Base-by-base conservation (phyloP, 495 filamentous ascomycete genomes). In the Aspergillus homomorphus region DNA sequence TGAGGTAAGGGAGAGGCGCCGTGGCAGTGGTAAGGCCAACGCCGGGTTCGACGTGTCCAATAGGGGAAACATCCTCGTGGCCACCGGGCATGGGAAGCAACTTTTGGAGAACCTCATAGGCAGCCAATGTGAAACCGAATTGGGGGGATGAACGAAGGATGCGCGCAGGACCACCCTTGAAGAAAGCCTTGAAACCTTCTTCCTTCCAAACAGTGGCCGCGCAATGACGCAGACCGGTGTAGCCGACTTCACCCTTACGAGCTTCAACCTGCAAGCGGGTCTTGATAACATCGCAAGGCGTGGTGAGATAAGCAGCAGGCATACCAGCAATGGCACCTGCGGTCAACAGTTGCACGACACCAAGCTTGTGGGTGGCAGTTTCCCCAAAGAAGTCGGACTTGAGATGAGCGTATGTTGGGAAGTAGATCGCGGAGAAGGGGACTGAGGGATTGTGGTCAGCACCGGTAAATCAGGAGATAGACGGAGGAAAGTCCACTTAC, bases 241-340 rank as follows among this genome's bases (percentile, higher is more conserved):
- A 98, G 38, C 77, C 77, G 12, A 87, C 86, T 59, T 98, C 95
- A 51, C 94, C 94, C 76, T 97, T 97, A 54, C 94, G 86, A 9
- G 94, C 92, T 71, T 98, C 94, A 56, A 98, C 94, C 68, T 98
- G 94, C 56, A 98, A 79, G 69, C 94, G 89, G 8, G 94, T 98
- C 80, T 98, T 98, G 85, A 98, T 97, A 59, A 98, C 94, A 69
- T 98, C 94, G 77, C 89, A 97, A 4, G 94, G 94, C 3, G 94
- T 98, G 21, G 94, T 98, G 56, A 98, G 80, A 75, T 98, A 98
- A 6, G 94, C 94, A 2, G 94, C 92, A 15, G 94, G 94, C 95
- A 98, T 98, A 77, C 94, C 94, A 51, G 94, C 94, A 46, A 98
- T 96, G 51, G 94, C 94, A 74, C 95, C 94, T 10, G 94, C 91